phyloP scores from a whole-genome alignment of 2,329 filamentous ascomycete species.

The Alternaria atra region DNA sequence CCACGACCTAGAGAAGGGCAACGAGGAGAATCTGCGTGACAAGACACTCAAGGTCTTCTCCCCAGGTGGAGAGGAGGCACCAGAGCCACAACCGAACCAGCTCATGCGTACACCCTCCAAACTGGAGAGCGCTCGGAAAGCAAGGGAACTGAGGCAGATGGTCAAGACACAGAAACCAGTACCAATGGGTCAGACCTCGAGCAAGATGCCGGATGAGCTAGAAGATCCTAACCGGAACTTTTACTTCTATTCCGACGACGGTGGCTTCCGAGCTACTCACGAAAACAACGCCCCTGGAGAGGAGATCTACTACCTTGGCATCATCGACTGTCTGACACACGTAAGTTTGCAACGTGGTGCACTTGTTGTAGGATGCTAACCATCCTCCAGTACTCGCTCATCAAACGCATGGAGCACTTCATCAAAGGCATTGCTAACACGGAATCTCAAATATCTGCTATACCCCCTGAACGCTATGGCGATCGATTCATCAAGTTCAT shows the following conservation, averaged over 20 bases:
- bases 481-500: slow-evolving; percentile 96
- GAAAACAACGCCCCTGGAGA: slow-evolving; percentile 85
- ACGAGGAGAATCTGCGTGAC: slow-evolving; percentile 89
- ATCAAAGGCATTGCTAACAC: slow-evolving; percentile 92
- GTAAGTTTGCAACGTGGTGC: slow-evolving; percentile 63
- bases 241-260: slow-evolving; percentile 93
- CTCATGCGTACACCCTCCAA: slow-evolving; percentile 92
- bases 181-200: slow-evolving; percentile 84
- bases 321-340: slow-evolving; percentile 97
- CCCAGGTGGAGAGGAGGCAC: slow-evolving; percentile 73
- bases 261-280: slow-evolving; percentile 90
- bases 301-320: slow-evolving; percentile 96
- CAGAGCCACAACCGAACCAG: slow-evolving; percentile 65
- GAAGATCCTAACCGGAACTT: slow-evolving; percentile 72
- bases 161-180: slow-evolving; percentile 92
- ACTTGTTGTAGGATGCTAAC: slow-evolving; percentile 30
- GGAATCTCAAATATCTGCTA: slow-evolving; percentile 87
- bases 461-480: slow-evolving; percentile 89
- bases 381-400: slow-evolving; percentile 78
- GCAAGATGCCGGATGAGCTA: slow-evolving; percentile 90
- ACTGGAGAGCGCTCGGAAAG: slow-evolving; percentile 88
- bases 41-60: slow-evolving; percentile 96
- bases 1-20: slow-evolving; percentile 87
- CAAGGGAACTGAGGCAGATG: slow-evolving; percentile 87
- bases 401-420: slow-evolving; percentile 96